Conservation (phyloP, 306 rosid species). For the Sicyos edulis region DNA sequence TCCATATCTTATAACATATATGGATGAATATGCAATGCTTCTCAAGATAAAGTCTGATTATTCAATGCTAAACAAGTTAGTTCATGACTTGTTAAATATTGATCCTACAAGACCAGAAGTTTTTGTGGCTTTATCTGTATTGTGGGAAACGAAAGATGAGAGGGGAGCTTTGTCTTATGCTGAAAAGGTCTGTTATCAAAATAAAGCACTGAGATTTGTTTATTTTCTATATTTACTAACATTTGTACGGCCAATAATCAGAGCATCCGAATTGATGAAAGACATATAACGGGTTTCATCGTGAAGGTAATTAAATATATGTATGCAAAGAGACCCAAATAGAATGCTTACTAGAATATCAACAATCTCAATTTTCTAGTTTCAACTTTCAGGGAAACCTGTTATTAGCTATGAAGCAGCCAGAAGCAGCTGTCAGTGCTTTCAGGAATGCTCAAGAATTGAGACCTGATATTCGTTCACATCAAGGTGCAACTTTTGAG, state of each 20-base stretch:
- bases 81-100: slow-evolving; percentile 73
- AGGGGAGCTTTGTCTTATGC: slow-evolving; percentile 87
- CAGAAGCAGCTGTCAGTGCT: slow-evolving; percentile 81
- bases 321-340: neutral
- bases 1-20: slow-evolving; percentile 77
- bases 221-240: slow-evolving; percentile 22
- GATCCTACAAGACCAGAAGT: slow-evolving; percentile 96
- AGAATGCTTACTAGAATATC: neutral
- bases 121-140: slow-evolving; percentile 83
- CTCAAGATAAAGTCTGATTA: slow-evolving; percentile 79
- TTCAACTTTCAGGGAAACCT: slow-evolving; percentile 62
- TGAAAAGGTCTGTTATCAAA: slow-evolving; percentile 60
- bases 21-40: slow-evolving; percentile 99
- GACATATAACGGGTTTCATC: slow-evolving; percentile 86
- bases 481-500: slow-evolving; percentile 66
- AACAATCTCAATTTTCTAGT: slow-evolving; percentile 3
- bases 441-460: slow-evolving; percentile 95
- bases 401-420: slow-evolving; percentile 64
- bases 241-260: slow-evolving; percentile 26
- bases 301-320: slow-evolving; percentile 60
- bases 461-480: slow-evolving; percentile 97
- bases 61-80: slow-evolving; percentile 81
- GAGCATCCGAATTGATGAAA: slow-evolving; percentile 83
- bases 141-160: slow-evolving; percentile 94
- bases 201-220: slow-evolving; percentile 22